Evolutionary conservation across 768 basidiomycete species (phyloP).

Genomic region (Amanita pallidorosea): DNA sequence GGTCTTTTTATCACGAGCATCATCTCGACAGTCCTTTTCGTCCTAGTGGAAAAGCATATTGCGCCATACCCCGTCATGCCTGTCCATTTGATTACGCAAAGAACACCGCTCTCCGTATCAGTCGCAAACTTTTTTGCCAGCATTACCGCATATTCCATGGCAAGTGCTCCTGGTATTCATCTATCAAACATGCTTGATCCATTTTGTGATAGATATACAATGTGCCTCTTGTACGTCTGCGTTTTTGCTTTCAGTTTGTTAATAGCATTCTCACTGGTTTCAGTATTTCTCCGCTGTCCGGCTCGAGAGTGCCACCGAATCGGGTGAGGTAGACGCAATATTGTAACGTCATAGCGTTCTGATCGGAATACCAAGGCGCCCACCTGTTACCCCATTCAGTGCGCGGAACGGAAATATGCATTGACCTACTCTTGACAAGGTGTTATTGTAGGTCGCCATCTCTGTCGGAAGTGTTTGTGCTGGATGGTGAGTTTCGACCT

Average conservation of each 20-base stretch:
- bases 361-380: constrained; percentile 35
- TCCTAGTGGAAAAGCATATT: constrained; percentile 70
- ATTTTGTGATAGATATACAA: constrained; percentile 59
- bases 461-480: constrained; percentile 80
- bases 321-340: constrained; percentile 40
- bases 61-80: constrained; percentile 89
- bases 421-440: not conserved
- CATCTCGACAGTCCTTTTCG: constrained; percentile 47
- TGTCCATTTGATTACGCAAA: constrained; percentile 58
- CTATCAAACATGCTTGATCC: constrained; percentile 2
- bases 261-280: constrained; percentile 6
- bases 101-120: constrained; percentile 77
- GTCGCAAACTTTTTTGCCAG: constrained; percentile 70
- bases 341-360: not conserved
- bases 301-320: constrained; percentile 50
- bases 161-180: constrained; percentile 18
- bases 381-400: constrained; percentile 90
- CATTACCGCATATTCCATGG: constrained; percentile 74
- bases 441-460: constrained; percentile 50
- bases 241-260: constrained; percentile 4
- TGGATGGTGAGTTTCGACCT: constrained; percentile 52
- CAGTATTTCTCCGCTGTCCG: constrained; percentile 82
- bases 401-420: constrained; percentile 16
- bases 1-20: constrained; percentile 51
- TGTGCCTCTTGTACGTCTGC: constrained; percentile 55